These are phyloP conservation scores for Mucor velutinosus DNA, from an alignment of 371 early-diverging fungal genomes.

Conservation along the genomic window DNA sequence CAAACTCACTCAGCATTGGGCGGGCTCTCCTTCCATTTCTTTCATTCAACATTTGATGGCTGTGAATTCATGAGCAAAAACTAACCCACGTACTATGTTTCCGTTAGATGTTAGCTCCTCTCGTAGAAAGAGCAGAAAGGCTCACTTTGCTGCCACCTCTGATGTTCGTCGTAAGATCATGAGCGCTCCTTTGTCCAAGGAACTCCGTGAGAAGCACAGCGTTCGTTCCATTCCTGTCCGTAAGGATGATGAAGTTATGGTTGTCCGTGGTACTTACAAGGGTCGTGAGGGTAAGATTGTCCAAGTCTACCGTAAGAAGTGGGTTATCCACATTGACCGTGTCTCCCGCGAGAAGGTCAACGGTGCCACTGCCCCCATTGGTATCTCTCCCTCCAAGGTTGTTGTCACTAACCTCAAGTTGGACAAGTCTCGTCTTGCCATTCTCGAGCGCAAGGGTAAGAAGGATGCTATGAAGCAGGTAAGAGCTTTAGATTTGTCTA, in stretches of 20 bases:
- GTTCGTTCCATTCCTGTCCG: constrained; percentile 93
- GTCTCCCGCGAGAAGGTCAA: constrained; percentile 95
- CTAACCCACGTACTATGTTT: neutral
- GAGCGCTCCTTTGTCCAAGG: constrained; percentile 96
- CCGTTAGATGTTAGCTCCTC: constrained; percentile 87
- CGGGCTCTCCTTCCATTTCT: no score
- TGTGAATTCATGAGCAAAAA: neutral
- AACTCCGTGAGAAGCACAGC: constrained; percentile 56
- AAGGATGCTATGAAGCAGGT: constrained; percentile 52
- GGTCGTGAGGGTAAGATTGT: constrained; percentile 97
- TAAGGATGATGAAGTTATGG: constrained; percentile 95
- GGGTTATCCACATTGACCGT: constrained; percentile 97
- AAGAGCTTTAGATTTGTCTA: constrained; percentile 2
- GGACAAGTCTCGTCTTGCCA: constrained; percentile 91
- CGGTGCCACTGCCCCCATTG: constrained; percentile 90
- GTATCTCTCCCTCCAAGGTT: constrained; percentile 98
- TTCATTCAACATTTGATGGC: no score
- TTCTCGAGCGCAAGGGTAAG: constrained; percentile 80
- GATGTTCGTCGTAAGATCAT: constrained; percentile 93
- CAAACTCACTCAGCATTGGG: no score
- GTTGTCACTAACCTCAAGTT: constrained; percentile 92
- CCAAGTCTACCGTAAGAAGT: constrained; percentile 97
- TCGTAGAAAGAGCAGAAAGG: constrained; percentile 95
- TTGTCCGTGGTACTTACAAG: constrained; percentile 95
- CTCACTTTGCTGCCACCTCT: constrained; percentile 98